phyloP scores from a whole-genome alignment of 371 early-diverging fungal species.

The Mucor circinelloides region DNA sequence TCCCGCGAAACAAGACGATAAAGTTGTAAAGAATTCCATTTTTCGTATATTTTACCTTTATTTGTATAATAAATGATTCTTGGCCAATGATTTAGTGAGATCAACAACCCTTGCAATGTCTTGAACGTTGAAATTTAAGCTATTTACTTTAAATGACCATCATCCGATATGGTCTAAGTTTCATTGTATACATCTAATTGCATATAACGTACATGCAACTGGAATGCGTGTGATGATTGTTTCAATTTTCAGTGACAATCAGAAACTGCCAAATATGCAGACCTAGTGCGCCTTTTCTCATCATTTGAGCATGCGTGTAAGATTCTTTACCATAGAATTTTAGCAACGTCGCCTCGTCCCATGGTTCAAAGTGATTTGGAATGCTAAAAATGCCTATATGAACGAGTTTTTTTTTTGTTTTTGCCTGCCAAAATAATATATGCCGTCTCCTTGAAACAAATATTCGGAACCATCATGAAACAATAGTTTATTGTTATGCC shows the following conservation, averaged over 20 bases:
- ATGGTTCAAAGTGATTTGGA: not conserved
- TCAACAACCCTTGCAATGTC: not conserved
- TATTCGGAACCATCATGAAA: not conserved
- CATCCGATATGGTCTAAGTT: not conserved
- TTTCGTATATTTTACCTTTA: not conserved
- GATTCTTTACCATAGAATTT: not conserved
- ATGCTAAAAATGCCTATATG: not conserved
- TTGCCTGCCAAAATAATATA: not conserved
- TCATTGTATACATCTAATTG: not conserved
- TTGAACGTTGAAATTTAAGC: not conserved
- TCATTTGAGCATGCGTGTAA: not conserved
- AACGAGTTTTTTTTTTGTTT: no score
- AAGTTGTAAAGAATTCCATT: not conserved
- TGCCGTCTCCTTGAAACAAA: not conserved
- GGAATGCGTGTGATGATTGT: not conserved
- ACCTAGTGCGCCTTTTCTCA: not conserved
- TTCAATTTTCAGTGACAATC: not conserved
- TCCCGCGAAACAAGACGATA: not conserved
- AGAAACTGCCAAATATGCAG: not conserved
- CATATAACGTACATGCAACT: not conserved
- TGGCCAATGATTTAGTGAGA: not conserved
- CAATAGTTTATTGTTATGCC: not conserved
- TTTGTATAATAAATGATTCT: not conserved
- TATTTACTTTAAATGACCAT: not conserved
- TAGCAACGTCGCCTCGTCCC: no score